Evolutionary conservation across 257 asterid species (phyloP), one percentile per base, ranked within the genome.

Genomic region (Coffea canephora): DNA sequence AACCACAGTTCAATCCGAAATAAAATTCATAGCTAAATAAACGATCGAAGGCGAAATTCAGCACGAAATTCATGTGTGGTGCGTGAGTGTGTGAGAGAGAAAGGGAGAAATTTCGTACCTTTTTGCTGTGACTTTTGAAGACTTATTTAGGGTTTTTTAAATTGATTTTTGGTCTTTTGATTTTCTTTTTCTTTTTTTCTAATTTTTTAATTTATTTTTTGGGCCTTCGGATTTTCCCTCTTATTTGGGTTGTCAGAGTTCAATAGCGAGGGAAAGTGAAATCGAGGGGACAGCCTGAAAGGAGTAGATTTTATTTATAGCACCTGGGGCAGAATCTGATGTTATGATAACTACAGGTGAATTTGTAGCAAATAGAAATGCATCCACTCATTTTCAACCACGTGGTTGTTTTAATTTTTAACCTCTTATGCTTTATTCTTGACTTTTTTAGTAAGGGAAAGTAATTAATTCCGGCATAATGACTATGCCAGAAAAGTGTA

Each of bases 231-330:
- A 34, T 59, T 79, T 80, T 82, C 77, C 81, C 81, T 79, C 73
- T 71, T 41, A 49, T 77, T 72, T 52, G 79, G 71, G 45, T 36
- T 57, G 76, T 54, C 76, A 77, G 79, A 77, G 78, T 62, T 50
- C 79, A 82, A 66, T 57, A 73, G 76, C 79, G 82, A 78, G 85
- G 85, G 82, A 82, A 82, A 73, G 76, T 54, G 77, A 78, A 69
- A 65, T 48, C 3, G 3, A 4, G 43, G 43, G 43, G 43, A 39
- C 43, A 39, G 43, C 43, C 43, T 4, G 43, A 39, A 39, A 3
- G 43, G 43, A 4, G 43, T 1, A 39, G 43, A 39, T 39, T 39
- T 39, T 39, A 39, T 39, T 39, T 39, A 39, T 39, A 39, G 43
- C 43, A 4, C 43, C 43, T 4, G 43, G 43, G 43, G 43, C 43